Evolutionary conservation across 768 basidiomycete genomes (phyloP).

Genomic region (Podaxis sp.): DNA sequence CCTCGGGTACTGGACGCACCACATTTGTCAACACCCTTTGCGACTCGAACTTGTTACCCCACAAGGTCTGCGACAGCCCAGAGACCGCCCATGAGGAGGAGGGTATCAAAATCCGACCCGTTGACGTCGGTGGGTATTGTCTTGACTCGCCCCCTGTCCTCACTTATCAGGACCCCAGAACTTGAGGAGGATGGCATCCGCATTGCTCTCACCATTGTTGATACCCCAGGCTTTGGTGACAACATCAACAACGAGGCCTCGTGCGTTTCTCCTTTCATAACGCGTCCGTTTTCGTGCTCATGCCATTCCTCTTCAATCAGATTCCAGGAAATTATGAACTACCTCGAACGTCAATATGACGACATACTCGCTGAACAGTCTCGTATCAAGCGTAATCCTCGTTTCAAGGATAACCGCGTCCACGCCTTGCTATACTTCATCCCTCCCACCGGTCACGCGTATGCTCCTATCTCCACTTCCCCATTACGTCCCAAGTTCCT

Average conservation of each 20-base stretch:
- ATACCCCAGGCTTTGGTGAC: constrained; percentile 91
- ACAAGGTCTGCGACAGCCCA: constrained; percentile 64
- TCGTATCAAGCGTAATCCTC: constrained; percentile 89
- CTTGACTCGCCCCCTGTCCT: background rate
- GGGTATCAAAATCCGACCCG: constrained; percentile 75
- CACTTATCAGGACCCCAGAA: constrained; percentile 40
- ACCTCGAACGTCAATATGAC: constrained; percentile 91
- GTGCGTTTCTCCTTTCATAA: constrained; percentile 40
- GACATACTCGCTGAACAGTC: constrained; percentile 87
- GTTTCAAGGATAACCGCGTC: constrained; percentile 87
- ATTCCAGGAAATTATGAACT: constrained; percentile 84
- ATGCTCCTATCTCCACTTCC: constrained; percentile 27
- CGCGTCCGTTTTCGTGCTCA: background rate
- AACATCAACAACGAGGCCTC: constrained; percentile 87
- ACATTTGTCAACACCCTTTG: constrained; percentile 93
- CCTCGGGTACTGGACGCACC: constrained; percentile 83
- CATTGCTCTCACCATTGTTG: constrained; percentile 86
- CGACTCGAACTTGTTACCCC: constrained; percentile 71
- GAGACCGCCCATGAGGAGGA: constrained; percentile 76
- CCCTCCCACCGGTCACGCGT: constrained; percentile 85
- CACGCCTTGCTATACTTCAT: constrained; percentile 91
- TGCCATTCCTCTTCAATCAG: constrained; percentile 32
- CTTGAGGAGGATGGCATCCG: constrained; percentile 91
- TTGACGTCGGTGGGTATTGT: constrained; percentile 64
- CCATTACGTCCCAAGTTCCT: constrained; percentile 2